Base-by-base conservation (phyloP, 2,329 filamentous ascomycete genomes). In the Cladosporium sp. region DNA sequence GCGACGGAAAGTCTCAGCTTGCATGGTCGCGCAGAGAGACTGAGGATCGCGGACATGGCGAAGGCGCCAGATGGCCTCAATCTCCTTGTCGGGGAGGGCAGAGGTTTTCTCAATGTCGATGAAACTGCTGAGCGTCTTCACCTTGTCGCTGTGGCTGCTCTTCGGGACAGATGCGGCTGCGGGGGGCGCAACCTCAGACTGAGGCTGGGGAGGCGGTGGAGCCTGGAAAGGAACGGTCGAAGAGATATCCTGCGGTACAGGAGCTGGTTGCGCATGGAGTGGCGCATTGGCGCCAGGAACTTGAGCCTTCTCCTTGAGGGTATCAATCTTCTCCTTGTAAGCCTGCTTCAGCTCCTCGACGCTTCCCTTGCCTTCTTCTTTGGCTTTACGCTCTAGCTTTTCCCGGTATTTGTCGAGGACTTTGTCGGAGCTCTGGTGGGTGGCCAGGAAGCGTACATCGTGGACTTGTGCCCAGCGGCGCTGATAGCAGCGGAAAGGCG, bases 391-490 rank as follows among this genome's bases (percentile, higher is more conserved):
- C 65, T 89, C 83, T 63, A 99, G 87, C 78, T 96, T 96, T 59
- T 88, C 83, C 66, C 84, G 85, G 79, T 99, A 99, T 75, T 90
- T 95, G 64, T 96, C 91, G 64, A 90, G 72, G 39, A 97, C 79
- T 39, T 63, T 64, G 66, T 82, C 81, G 49, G 87, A 81, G 59
- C 84, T 79, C 59, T 84, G 84, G 62, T 92, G 89, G 15, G 91
- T 94, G 61, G 88, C 88, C 47, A 96, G 83, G 80, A 93, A 96
- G 64, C 92, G 90, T 50, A 96, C 87, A 74, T 97, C 90, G 74
- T 95, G 90, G 30, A 97, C 92, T 69, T 90, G 90, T 1, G 93
- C 93, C 88, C 90, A 95, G 72, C 92, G 86, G 58, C 88, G 85
- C 74, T 97, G 93, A 56, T 67, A 67, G 59, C 56, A 64, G 37